Evolutionary conservation across 2,329 filamentous ascomycete species (phyloP), one percentile per base, ranked within the genome.

Genomic region (Huntiella bhutanensis): DNA sequence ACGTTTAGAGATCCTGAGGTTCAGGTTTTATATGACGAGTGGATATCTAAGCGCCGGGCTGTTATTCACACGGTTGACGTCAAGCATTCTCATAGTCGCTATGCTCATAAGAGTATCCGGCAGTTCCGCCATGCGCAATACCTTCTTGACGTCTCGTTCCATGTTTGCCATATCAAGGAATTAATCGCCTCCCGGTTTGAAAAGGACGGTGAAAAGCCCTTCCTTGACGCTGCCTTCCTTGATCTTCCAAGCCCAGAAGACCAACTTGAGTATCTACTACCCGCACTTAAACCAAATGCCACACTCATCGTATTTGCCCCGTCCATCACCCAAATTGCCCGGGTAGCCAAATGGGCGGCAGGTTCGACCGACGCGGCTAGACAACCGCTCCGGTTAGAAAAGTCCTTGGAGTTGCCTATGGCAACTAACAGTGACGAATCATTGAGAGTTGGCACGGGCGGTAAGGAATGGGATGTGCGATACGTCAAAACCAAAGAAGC

Each of bases 41-140:
- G 71, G 61, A 60, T 61, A 12, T 53, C 60, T n/a, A 60, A 62
- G 34, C 73, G 83, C 19, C 67, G 70, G 45, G 82, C 81, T 33
- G 62, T 88, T n/a, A 62, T 91, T 3, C 81, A 88, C 57, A 82
- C 79, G 2, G 66, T 87, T 38, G 83, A 91, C 54, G 67, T 73
- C 36, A 76, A 72, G 2, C 55, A 64, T 10, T 69, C 69, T 38
- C 74, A 82, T 61, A 77, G 78, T 4, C 61, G 64, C 11, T 72
- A 77, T 52, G 83, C 83, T 0, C 66, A 75, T 52, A 69, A 69
- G 46, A 68, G 80, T 15, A 70, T 88, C 4, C 63, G 69, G 19
- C 70, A 75, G 13, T 91, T 83, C 58, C 71, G 77, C 5, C 66
- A 71, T 16, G 81, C 80, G 1, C 68, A 82, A 46, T 91, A 91